Evolutionary conservation across 2,329 filamentous ascomycete species (phyloP), one percentile per base, ranked within the genome.

Genomic region (Hypoxylon sp.): DNA sequence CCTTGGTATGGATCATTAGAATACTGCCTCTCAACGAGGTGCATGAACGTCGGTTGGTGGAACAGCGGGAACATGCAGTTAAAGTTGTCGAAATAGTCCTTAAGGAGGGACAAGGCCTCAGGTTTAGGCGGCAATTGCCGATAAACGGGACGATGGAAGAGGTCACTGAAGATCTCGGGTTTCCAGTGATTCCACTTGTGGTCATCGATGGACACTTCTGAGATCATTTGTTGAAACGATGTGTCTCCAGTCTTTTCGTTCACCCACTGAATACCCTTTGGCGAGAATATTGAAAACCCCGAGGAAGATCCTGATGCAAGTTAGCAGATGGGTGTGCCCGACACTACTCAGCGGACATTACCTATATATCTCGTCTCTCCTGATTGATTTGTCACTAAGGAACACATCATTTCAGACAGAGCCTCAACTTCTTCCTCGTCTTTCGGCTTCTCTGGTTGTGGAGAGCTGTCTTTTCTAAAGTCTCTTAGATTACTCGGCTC

Each of bases 61-160:
- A 97, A 99, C 3, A 99, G 85, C 5, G 96, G 96, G 77, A 98
- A 97, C 88, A 98, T 95, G 88, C 94, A 96, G 83, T 99, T 99
- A 86, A 99, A 98, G 81, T 98, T 98, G 77, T 97, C 93, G 73
- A 99, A 99, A 77, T 92, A 99, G 80, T 99, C 96, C 80, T 92
- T 94, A 68, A 98, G 88, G 40, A 98, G 83, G 1, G 94, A 97
- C 68, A 97, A 80, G 0, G 94, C 93, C 81, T 98, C 95, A n/a
- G 90, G 86, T 80, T 97, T 97, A 0, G 92, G 85, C 2, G 96
- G 96, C 33, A 98, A 81, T 14, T 90, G 91, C 68, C 92, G 91
- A 84, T 95, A 98, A 30, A 97, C 87, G 14, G 91, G 91, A 40
- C 95, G 90, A 59, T 90, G 89, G 82, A 98, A 98, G 20, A 99